phyloP scores from a whole-genome alignment of 2,329 filamentous ascomycete species.

The Sporothrix dimorphospora region DNA sequence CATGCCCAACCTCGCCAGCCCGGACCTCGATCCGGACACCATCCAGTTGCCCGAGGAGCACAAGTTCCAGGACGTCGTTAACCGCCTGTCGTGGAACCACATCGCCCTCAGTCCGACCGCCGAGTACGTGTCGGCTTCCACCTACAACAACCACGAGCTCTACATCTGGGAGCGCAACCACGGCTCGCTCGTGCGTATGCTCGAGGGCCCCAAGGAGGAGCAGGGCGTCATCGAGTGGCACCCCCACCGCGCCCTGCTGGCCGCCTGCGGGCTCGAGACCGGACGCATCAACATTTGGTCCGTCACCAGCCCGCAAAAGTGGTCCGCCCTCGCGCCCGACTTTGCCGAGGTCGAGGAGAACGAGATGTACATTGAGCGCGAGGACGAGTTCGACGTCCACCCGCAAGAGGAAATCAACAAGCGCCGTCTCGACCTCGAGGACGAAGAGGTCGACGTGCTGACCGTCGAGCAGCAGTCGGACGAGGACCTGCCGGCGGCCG shows the following conservation, averaged over 20 bases:
- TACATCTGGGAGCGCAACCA: constrained; percentile 97
- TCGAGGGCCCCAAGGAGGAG: constrained; percentile 96
- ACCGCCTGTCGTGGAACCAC: constrained; percentile 93
- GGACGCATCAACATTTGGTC: constrained; percentile 96
- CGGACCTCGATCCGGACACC: constrained; percentile 77
- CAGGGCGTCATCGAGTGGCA: constrained; percentile 98
- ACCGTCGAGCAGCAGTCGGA: constrained; percentile 70
- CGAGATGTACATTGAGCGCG: constrained; percentile 90
- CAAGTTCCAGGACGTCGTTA: constrained; percentile 98
- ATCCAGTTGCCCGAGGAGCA: constrained; percentile 92
- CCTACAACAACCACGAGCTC: constrained; percentile 97
- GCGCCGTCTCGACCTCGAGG: constrained; percentile 84
- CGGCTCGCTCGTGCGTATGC: constrained; percentile 91
- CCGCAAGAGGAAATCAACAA: constrained; percentile 93
- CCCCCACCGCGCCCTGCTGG: constrained; percentile 81
- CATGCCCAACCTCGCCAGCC: constrained; percentile 73
- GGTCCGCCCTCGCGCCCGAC: constrained; percentile 95
- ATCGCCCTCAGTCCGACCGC: constrained; percentile 92
- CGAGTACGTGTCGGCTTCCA: constrained; percentile 94
- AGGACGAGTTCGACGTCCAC: constrained; percentile 98
- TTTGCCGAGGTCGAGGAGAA: constrained; percentile 98
- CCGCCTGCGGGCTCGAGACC: constrained; percentile 88
- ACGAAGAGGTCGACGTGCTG: constrained; percentile 90
- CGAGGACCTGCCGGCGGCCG: constrained; percentile 56
- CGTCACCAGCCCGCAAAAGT: constrained; percentile 91